These are phyloP conservation scores for Dactylellina sp. DNA, from an alignment of 2,329 filamentous ascomycete genomes.

Conservation along the genomic window DNA sequence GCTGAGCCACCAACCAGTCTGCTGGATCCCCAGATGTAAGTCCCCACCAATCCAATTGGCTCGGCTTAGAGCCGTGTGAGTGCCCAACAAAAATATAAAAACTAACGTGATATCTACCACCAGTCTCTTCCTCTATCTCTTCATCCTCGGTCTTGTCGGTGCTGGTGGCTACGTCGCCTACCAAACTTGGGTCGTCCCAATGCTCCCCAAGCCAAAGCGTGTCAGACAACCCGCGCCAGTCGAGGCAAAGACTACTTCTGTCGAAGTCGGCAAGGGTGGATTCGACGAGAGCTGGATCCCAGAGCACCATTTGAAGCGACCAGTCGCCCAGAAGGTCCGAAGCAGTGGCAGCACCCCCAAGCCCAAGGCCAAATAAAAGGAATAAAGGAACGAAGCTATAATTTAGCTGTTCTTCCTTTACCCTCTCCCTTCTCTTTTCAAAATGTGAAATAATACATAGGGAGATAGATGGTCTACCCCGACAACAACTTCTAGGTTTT, in stretches of 20 bases:
- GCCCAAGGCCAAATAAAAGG: slow-evolving; percentile 28
- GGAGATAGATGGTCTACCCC: too few relatives aligned
- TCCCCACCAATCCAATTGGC: slow-evolving; percentile 52
- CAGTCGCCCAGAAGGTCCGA: slow-evolving; percentile 63
- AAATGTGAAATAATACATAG: background rate
- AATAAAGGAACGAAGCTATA: slow-evolving; percentile 1
- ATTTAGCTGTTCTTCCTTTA: background rate
- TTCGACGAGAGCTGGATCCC: slow-evolving; percentile 97
- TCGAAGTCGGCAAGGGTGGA: slow-evolving; percentile 66
- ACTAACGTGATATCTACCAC: slow-evolving; percentile 40
- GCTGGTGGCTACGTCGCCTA: slow-evolving; percentile 96
- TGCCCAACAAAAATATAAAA: background rate
- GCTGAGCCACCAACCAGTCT: slow-evolving; percentile 92
- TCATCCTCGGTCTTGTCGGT: slow-evolving; percentile 81
- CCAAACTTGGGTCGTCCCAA: slow-evolving; percentile 94
- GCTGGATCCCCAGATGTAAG: slow-evolving; percentile 95
- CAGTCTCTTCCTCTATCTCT: slow-evolving; percentile 98
- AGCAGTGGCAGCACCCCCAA: slow-evolving; percentile 44
- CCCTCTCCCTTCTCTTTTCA: background rate
- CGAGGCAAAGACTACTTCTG: slow-evolving; percentile 76
- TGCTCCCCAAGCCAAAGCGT: slow-evolving; percentile 91
- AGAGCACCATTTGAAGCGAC: slow-evolving; percentile 86
- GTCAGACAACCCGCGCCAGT: slow-evolving; percentile 72
- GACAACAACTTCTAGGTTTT: too few relatives aligned
- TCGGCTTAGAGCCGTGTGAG: too few relatives aligned